Evolutionary conservation across 768 basidiomycete genomes (phyloP), one percentile per base, ranked within the genome.

Genomic region (Terana coerulea): DNA sequence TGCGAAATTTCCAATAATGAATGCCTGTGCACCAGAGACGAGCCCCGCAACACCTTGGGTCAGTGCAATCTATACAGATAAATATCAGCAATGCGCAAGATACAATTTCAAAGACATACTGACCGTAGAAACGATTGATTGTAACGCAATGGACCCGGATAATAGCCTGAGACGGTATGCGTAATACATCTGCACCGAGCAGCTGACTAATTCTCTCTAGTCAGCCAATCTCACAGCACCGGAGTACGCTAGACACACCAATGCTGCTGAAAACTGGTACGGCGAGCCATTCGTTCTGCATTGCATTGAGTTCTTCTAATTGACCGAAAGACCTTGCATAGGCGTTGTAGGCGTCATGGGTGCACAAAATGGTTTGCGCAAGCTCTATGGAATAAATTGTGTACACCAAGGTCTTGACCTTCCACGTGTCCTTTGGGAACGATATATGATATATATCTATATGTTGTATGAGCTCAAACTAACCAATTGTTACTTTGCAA

Each of bases 311-410:
- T 7, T 47, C 45, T 15, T 21, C 36, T 17, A 41, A 24, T 26
- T 48, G 29, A 4, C 66, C 66, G 56, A 59, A 67, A 5, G 60
- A 60, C 2, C 51, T 53, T 8, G 57, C 65, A 46, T 64, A 65
- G 17, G 59, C 57, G 11, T 56, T 47, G 46, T 60, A 67, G 1
- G 61, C 63, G 29, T 63, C 62, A 11, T 56, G 8, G 3, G 57
- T 58, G 8, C 51, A 43, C n/a, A 56, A 37, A 15, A 62, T 52
- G 17, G 58, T 51, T 54, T 62, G 42, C 12, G 41, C 29, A 26
- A 46, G 10, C 26, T 55, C 54, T 14, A 55, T 19, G 10, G 33
- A 9, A 28, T 33, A 55, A 3, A 47, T 31, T 19, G 26, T 3
- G 19, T 34, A 48, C 9, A 65, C 66, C 19, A 54, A 30, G 6